phyloP scores from a whole-genome alignment of 345 rosid species.

The Geranium brycei region DNA sequence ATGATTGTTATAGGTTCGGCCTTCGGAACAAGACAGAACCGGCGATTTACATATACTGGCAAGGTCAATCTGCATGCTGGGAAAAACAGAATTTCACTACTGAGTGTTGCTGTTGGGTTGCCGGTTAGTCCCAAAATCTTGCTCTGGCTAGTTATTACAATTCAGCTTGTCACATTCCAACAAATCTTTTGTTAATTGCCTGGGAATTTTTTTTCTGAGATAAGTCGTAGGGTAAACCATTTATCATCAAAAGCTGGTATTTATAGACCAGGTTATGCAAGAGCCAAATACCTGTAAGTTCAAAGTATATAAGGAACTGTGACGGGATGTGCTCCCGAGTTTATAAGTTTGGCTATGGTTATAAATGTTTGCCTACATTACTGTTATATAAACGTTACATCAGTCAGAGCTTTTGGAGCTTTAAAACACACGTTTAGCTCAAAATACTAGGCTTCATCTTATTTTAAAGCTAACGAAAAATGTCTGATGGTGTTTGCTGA shows the following conservation, averaged over 20 bases:
- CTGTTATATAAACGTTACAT: too few species aligned
- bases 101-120: constrained; percentile 91
- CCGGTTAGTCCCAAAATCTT: constrained; percentile 39
- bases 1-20: constrained; percentile 55
- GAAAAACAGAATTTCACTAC: constrained; percentile 74
- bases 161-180: neutral
- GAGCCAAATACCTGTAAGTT: too few species aligned
- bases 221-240: neutral
- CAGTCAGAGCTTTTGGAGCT: too few species aligned
- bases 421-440: neutral
- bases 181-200: neutral
- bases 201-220: neutral
- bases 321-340: too few species aligned
- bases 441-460: neutral
- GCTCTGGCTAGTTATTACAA: neutral
- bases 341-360: too few species aligned
- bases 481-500: constrained; percentile 1
- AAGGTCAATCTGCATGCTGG: constrained; percentile 76
- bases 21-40: constrained; percentile 64
- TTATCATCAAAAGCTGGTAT: neutral
- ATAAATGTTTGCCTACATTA: too few species aligned
- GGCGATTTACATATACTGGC: constrained; percentile 60
- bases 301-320: too few species aligned
- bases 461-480: constrained; percentile 1
- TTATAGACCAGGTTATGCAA: too few species aligned